These are phyloP conservation scores for Exophiala mesophila DNA, from an alignment of 2,329 filamentous ascomycete genomes.

Conservation along the genomic window DNA sequence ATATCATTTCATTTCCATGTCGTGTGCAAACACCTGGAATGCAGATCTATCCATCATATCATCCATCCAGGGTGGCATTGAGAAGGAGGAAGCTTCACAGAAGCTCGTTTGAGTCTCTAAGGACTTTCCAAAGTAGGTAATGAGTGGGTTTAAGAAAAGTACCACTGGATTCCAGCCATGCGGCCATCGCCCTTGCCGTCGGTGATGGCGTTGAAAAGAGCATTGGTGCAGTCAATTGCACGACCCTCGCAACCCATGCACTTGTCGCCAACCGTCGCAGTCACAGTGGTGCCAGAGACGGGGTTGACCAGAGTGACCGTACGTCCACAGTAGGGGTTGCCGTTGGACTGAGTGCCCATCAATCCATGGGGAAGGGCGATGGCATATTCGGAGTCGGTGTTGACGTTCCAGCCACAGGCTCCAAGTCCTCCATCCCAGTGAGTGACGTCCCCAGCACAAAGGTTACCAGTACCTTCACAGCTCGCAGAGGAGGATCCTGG, in stretches of 20 bases:
- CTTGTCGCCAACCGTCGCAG: constrained; percentile 65
- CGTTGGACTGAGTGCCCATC: constrained; percentile 62
- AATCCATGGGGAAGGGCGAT: constrained; percentile 63
- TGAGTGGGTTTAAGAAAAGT: constrained; percentile 2
- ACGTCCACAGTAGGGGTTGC: constrained; percentile 66
- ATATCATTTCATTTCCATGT: no score
- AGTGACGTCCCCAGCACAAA: constrained; percentile 62
- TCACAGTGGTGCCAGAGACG: constrained; percentile 49
- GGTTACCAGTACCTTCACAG: constrained; percentile 32
- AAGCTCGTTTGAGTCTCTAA: no score
- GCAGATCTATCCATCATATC: no score
- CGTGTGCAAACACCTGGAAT: no score
- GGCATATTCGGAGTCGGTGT: constrained; percentile 53
- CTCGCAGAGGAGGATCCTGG: constrained; percentile 20
- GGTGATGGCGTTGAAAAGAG: constrained; percentile 35
- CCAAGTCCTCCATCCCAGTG: constrained; percentile 66
- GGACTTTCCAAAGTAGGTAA: no score
- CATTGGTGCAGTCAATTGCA: constrained; percentile 29
- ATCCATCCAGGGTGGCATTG: no score
- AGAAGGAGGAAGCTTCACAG: no score
- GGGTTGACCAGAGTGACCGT: constrained; percentile 58
- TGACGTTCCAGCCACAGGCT: constrained; percentile 61
- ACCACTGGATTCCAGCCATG: constrained; percentile 39
- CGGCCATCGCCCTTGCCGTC: constrained; percentile 36
- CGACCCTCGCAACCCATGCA: constrained; percentile 61